Evolutionary conservation across 139 green algal genomes (phyloP), one percentile per base, ranked within the genome.

Genomic region (Chlamydomonas incerta): DNA sequence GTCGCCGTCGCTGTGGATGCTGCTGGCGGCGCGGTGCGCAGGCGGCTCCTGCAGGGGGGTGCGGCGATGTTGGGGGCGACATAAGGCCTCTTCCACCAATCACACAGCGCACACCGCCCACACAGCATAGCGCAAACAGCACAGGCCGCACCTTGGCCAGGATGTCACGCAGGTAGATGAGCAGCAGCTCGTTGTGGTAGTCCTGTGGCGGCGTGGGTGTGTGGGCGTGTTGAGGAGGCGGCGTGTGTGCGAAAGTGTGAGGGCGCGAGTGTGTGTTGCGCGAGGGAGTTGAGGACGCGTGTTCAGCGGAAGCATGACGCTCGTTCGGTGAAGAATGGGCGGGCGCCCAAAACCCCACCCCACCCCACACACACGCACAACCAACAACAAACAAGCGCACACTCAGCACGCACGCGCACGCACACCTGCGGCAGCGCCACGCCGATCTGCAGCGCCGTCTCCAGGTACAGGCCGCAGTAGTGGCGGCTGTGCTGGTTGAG

Each of bases 161-260:
- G 0, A 90, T 74, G 35, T 87, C 79, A 41, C 91, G 85, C 72
- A 98, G 79, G 89, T 98, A 98, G 58, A 97, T 93, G 23, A 92
- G 87, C 72, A 95, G 92, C 74, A 97, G 91, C 81, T 97, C 92
- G 28, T 90, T 92, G 86, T 96, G 89, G 82, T 93, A 96, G 6
- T 93, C 90, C 84, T 87, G 52, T 17, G 85, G 57, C 26, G 41
- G 5, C 8, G 41, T 50, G 41, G 8, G 41, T 50, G 41, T n/a
- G n/a, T n/a, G n/a, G n/a, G n/a, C n/a, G n/a, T n/a, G n/a, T n/a
- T n/a, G n/a, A n/a, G n/a, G n/a, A n/a, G n/a, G n/a, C n/a, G n/a
- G n/a, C n/a, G n/a, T n/a, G n/a, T n/a, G n/a, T n/a, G n/a, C n/a
- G n/a, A n/a, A n/a, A n/a, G n/a, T n/a, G n/a, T n/a, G n/a, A n/a